Evolutionary conservation across 345 rosid genomes (phyloP), one percentile per base, ranked within the genome.

Genomic region (Camelina neglecta): DNA sequence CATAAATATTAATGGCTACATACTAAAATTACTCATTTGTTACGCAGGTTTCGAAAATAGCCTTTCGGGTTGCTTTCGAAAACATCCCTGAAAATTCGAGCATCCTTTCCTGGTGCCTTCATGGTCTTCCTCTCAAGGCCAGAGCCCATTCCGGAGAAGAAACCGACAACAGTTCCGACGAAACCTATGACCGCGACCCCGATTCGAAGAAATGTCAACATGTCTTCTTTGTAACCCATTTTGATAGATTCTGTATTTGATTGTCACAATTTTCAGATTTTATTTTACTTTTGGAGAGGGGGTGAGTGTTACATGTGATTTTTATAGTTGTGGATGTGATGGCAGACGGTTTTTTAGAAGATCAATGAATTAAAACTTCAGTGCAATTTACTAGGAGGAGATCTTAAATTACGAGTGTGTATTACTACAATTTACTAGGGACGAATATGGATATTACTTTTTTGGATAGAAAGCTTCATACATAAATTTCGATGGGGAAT

Each of bases 91-190:
- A 49, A 15, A 20, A 71, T 77, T 5, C 62, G 72, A 29, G 11
- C 72, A 38, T 77, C 68, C 39, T 58, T 49, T 2, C 81, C 76
- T 2, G 76, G 72, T 9, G 81, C 73, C 29, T 77, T 77, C 76
- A 65, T 77, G 0, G 62, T 77, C 55, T 49, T 77, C 71, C 0
- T 45, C 0, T 23, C 47, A 0, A 44, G 7, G 6, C 60, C 60
- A 1, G 66, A 45, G 0, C 75, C 39, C 51, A 54, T 18, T 0
- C 60, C 71, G 7, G 44, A 44, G 60, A 41, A 64, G 18, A 77
- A 38, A 10, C 66, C 54, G 1, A 61, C 71, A 48, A 77, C 29
- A 8, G 72, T 67, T 56, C 75, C 75, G 15, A 39, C 20, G 3
- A 56, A 26, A 21, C 80, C 26, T 2, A 77, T 0, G 7, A 77